Evolutionary conservation across 2,329 filamentous ascomycete species (phyloP).

Genomic region (Aspergillus fructus): DNA sequence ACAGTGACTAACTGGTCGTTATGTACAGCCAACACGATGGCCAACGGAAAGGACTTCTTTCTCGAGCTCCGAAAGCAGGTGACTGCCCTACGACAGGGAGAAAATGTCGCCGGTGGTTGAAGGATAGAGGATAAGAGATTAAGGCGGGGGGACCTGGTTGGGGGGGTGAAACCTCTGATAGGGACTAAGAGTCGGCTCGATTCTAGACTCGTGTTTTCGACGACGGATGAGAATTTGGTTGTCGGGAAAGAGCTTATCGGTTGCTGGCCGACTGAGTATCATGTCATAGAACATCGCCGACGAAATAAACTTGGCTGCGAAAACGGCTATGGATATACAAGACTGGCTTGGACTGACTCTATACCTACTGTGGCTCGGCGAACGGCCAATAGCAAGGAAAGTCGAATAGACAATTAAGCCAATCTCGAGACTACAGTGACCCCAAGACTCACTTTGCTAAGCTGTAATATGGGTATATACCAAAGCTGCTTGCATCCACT

Average conservation of each 20-base stretch:
- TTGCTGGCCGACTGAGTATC: conserved; percentile 16
- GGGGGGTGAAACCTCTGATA: background rate
- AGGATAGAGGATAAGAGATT: background rate
- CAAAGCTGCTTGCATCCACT: no score
- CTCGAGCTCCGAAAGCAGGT: conserved; percentile 50
- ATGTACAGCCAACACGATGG: conserved; percentile 46
- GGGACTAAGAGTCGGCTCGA: background rate
- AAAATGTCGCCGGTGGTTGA: conserved; percentile 37
- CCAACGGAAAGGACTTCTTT: conserved; percentile 51
- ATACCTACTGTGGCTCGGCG: background rate
- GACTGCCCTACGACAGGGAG: conserved; percentile 38
- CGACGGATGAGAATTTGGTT: background rate
- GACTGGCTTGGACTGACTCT: background rate
- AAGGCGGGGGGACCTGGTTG: background rate
- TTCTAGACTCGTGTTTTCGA: background rate
- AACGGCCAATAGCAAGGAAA: background rate
- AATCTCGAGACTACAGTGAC: no score
- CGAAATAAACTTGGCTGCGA: background rate
- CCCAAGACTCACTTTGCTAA: no score
- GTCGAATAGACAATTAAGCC: background rate
- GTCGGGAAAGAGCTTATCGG: background rate
- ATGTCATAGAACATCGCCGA: background rate
- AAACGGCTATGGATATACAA: background rate
- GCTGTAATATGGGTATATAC: no score
- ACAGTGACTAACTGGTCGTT: background rate